Conservation (phyloP, 2,329 filamentous ascomycete genomes). For the Paecilomyces niveus region DNA sequence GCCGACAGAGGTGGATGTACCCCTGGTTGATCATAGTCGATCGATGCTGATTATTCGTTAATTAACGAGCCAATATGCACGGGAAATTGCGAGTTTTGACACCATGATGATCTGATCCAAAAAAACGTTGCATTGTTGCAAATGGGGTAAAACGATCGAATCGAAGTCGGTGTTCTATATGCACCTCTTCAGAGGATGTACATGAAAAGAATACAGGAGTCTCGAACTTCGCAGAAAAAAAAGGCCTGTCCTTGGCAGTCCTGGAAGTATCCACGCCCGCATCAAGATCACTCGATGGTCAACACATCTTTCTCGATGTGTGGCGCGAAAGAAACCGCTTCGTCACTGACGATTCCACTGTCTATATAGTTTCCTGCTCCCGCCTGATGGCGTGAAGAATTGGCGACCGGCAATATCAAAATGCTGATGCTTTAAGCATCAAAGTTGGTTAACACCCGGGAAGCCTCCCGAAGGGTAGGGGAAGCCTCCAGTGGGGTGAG, state of each 20-base stretch:
- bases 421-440: not conserved
- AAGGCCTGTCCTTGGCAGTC: not conserved
- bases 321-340: not conserved
- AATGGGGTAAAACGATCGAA: not conserved
- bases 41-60: not conserved
- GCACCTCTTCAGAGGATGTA: not conserved
- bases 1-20: not conserved
- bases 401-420: not conserved
- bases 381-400: not conserved
- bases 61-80: not conserved
- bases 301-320: not conserved
- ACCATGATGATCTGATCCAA: not conserved
- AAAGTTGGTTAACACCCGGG: not conserved
- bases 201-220: not conserved
- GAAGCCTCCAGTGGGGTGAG: not conserved
- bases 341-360: not conserved
- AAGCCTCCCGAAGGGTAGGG: not conserved
- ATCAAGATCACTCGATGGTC: not conserved
- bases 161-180: not conserved
- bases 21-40: not conserved
- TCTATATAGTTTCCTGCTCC: not conserved
- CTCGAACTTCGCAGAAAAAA: not conserved
- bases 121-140: not conserved
- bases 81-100: not conserved
- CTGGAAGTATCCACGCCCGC: not conserved